Conservation (phyloP, 2,329 filamentous ascomycete species). For the Coleophoma eucalyptorum region DNA sequence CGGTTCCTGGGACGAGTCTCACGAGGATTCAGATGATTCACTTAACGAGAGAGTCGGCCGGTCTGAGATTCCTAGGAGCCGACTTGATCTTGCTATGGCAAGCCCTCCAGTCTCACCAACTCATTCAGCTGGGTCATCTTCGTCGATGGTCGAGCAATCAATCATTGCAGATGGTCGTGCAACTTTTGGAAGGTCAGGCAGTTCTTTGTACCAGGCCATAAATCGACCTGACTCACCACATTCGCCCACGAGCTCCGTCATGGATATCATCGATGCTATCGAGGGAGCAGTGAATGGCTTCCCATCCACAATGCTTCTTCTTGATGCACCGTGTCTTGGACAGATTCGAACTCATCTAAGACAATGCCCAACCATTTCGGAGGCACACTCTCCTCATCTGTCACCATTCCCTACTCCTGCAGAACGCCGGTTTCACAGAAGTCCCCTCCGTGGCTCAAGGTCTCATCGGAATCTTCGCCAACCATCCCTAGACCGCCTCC, state of each 20-base stretch:
- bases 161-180: too few relatives aligned
- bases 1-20: background rate
- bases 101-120: constrained; percentile 13
- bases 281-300: constrained; percentile 13
- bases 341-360: constrained; percentile 11
- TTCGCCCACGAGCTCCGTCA: background rate
- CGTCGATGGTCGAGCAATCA: too few relatives aligned
- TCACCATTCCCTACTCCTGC: constrained; percentile 3
- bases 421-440: background rate
- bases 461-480: background rate
- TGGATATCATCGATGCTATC: constrained; percentile 13
- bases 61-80: background rate
- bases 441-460: background rate
- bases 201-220: background rate
- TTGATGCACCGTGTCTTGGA: constrained; percentile 14
- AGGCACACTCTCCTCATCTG: background rate
- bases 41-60: background rate
- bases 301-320: constrained; percentile 15
- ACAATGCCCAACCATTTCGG: background rate
- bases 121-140: background rate
- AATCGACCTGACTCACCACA: background rate
- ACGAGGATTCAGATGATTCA: background rate
- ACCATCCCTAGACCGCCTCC: background rate
- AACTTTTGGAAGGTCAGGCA: too few relatives aligned
- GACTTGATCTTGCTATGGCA: constrained; percentile 10